Conservation (phyloP, 495 filamentous ascomycete genomes). For the Penicillium desertorum region DNA sequence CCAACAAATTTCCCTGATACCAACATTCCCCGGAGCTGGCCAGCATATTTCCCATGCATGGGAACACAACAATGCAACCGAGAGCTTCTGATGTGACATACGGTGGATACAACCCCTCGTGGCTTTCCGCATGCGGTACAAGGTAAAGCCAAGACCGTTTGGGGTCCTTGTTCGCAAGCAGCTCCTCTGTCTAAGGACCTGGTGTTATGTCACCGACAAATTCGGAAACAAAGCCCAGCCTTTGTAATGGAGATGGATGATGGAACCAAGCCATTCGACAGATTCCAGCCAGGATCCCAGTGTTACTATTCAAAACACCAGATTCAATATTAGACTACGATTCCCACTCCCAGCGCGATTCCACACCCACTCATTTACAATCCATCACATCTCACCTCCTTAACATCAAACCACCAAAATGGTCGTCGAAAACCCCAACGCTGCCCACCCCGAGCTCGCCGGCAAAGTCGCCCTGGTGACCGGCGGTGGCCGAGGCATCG, state of each 20-base stretch:
- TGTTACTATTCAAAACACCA: neutral
- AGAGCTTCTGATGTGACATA: slow-evolving; percentile 15
- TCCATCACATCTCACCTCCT: neutral
- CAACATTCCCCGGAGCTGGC: slow-evolving; percentile 11
- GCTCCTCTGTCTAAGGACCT: neutral
- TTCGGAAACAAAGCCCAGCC: slow-evolving; percentile 1
- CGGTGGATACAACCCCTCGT: neutral
- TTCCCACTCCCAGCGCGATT: neutral
- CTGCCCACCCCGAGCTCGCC: slow-evolving; percentile 39
- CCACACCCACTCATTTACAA: neutral
- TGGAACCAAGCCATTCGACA: slow-evolving; percentile 3
- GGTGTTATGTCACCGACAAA: neutral
- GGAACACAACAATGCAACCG: slow-evolving; percentile 19
- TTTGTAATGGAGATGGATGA: neutral
- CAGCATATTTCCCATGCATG: neutral
- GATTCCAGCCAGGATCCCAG: neutral
- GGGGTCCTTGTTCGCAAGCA: slow-evolving; percentile 1
- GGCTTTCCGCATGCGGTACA: slow-evolving; percentile 28
- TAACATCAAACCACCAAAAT: slow-evolving; percentile 14
- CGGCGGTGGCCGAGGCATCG: slow-evolving; percentile 71
- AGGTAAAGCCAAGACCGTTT: neutral
- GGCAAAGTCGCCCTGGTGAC: slow-evolving; percentile 75
- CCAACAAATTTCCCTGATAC: neutral
- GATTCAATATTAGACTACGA: slow-evolving; percentile 3
- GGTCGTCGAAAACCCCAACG: slow-evolving; percentile 23